Conservation (phyloP, 768 basidiomycete species). For the Termitomyces sp. region DNA sequence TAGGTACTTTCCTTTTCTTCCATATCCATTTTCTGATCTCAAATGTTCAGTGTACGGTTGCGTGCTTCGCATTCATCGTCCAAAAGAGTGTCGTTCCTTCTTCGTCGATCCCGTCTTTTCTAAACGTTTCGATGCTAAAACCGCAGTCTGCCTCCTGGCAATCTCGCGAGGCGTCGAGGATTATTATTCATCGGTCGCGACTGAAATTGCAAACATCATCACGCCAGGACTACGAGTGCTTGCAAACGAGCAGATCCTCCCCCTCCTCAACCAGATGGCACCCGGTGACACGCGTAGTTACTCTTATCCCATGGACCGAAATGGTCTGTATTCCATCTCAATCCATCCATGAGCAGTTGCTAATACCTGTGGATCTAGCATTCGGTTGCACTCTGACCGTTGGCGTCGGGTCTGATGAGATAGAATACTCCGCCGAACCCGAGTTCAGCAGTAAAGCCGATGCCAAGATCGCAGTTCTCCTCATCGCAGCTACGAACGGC, state of each 20-base stretch:
- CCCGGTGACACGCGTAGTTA: neutral
- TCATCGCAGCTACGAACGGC: neutral
- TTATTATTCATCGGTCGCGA: conserved; percentile 47
- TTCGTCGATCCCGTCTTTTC: conserved; percentile 63
- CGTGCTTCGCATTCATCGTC: conserved; percentile 56
- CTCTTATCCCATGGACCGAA: neutral
- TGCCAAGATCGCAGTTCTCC: neutral
- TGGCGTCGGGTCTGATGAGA: neutral
- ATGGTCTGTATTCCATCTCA: neutral
- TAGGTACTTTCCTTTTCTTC: conserved; percentile 28
- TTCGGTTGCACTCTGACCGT: conserved; percentile 1
- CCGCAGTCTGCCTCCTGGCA: conserved; percentile 63
- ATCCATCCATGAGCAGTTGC: neutral
- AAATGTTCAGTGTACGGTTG: conserved; percentile 37
- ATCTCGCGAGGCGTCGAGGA: conserved; percentile 61
- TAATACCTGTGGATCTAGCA: neutral
- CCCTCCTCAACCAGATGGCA: neutral
- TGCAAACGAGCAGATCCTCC: neutral
- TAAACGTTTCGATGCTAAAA: conserved; percentile 65
- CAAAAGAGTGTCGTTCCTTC: conserved; percentile 51
- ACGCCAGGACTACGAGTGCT: neutral
- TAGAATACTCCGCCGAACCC: neutral
- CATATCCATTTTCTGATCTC: neutral
- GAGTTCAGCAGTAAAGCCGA: conserved; percentile 3
- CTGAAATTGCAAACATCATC: neutral